Base-by-base conservation (phyloP, 495 filamentous ascomycete species). In the Friedmanniomyces endolithicus region DNA sequence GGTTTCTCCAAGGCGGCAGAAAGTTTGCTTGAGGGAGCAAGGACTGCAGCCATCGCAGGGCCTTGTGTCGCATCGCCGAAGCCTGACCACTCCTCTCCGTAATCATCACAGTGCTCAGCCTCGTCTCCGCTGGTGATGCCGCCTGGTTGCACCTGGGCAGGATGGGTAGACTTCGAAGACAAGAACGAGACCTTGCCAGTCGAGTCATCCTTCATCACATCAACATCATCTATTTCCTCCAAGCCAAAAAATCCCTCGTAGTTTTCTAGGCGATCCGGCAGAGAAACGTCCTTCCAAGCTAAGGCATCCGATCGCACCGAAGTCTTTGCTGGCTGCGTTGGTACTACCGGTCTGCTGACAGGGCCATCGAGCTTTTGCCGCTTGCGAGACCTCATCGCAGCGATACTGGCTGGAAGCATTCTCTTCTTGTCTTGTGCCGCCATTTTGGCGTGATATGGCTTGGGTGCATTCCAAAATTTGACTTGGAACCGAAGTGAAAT, bases 191-290 rank as follows among this genome's bases (percentile, higher is more conserved):
- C 71, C 61, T 75, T 72, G 17, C 83, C 73, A 6, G 65, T 75
- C 16, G 70, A 61, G 3, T 68, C 70, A 50, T 82, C 74, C 37
- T 72, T 75, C 29, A 94, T 70, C 19, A 98, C 74, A 27, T 95
- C 87, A 0, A 97, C 86, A 41, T 84, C 88, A 8, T 94, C 87
- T 44, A 96, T 81, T 63, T 97, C 92, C 59, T 98, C 90, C 37
- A 98, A 67, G 0, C 92, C 90, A 68, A 82, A 94, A 68, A 98
- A 95, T 0, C 94, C 92, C 59, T 88, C 87, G n/a, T 85, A 86
- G 74, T 97, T 86, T 40, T 92, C 86, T 57, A 95, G 75, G 60
- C 83, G 82, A 65, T 95, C 88, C 6, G 90, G 90, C 50, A 96
- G 75, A 22, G 81, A 67, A 16, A 95, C 88, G 55, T 82, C 77